A percentile compares a stretch with the other conserved stretches of the same genome.
Evolutionary conservation across 139 green algal genomes (phyloP).

Genomic region (Chlorella sp.): DNA sequence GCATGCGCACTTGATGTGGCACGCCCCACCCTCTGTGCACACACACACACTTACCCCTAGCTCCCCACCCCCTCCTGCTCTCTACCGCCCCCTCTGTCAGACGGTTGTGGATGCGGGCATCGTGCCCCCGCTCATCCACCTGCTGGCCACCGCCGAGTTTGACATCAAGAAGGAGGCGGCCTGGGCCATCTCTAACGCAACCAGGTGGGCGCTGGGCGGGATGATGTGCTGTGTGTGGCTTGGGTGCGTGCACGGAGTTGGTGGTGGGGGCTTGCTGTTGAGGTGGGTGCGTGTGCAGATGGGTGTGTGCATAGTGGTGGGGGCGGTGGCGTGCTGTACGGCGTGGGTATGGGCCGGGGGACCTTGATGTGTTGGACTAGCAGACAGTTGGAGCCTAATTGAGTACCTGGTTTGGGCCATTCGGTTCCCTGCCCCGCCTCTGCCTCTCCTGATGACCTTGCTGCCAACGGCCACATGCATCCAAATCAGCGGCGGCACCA

Average conservation of each 20-base stretch:
- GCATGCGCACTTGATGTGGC: background rate
- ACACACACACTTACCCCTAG: background rate
- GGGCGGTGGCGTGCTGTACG: no score
- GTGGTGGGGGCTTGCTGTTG: no score
- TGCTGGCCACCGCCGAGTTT: slow-evolving; percentile 94
- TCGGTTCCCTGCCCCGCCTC: no score
- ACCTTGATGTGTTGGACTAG: no score
- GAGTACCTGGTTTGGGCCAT: no score
- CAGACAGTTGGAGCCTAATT: no score
- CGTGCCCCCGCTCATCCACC: slow-evolving; percentile 88
- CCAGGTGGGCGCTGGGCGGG: slow-evolving; percentile 54
- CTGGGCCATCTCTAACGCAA: slow-evolving; percentile 99
- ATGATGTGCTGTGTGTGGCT: background rate
- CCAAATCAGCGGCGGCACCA: slow-evolving; percentile 62
- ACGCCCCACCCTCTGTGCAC: background rate
- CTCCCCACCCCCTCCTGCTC: no score
- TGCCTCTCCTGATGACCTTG: no score
- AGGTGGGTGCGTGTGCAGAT: no score
- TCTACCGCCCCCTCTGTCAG: slow-evolving; percentile 45
- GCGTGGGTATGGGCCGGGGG: no score
- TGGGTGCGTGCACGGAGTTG: background rate
- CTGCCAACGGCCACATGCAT: no score
- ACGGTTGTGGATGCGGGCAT: slow-evolving; percentile 91
- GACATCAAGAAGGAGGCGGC: slow-evolving; percentile 99
- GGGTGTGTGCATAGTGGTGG: no score